Evolutionary conservation across 345 rosid species (phyloP), one percentile per base, ranked within the genome.

Genomic region (Eucalyptus pauciflora): DNA sequence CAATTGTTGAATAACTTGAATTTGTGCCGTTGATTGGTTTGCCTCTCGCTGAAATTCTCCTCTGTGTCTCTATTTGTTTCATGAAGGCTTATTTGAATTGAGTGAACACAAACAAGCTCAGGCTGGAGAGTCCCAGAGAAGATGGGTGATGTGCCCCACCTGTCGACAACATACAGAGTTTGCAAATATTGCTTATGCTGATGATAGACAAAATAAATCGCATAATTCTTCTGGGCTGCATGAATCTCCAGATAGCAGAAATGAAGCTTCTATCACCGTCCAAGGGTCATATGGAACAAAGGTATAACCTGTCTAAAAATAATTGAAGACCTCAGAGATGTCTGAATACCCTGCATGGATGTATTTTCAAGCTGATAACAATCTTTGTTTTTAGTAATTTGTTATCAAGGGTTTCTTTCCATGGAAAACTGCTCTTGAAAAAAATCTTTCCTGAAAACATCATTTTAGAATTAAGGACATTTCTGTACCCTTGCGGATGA

Each of bases 261-360:
- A 37, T 87, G 99, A 95, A 91, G 94, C 93, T 91, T 93, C 96
- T 89, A 89, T 95, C 79, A 83, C 89, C 15, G 98, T 97, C 88
- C 95, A 94, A 91, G 99, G 99, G 88, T 97, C 99, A 88, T 96
- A 96, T 93, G 99, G 99, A 93, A 96, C 99, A 89, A 97, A 97
- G 98, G 99, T 96, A 88, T 88, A 83, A 46, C 89, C 31, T 58
- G 87, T 86, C 46, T 31, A 12, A 52, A 50, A 86, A 25, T 56
- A n/a, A 41, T 31, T 33, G 29, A 56, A 25, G 41, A 33, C 87
- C 54, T 86, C 29, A 20, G 29, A 41, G 48, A 76, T 76, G 85
- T 37, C 85, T 76, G 85, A 76, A 76, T 41, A 41, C 16, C 24
- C 48, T 76, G 85, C 27, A 7, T 76, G 85, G 48, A 76, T 41